Percentiles rank a stretch among this genome's conserved stretches.
These are phyloP conservation scores for Lagenidium giganteum DNA, from an alignment of 352 stramenopile species.

Conservation along the genomic window DNA sequence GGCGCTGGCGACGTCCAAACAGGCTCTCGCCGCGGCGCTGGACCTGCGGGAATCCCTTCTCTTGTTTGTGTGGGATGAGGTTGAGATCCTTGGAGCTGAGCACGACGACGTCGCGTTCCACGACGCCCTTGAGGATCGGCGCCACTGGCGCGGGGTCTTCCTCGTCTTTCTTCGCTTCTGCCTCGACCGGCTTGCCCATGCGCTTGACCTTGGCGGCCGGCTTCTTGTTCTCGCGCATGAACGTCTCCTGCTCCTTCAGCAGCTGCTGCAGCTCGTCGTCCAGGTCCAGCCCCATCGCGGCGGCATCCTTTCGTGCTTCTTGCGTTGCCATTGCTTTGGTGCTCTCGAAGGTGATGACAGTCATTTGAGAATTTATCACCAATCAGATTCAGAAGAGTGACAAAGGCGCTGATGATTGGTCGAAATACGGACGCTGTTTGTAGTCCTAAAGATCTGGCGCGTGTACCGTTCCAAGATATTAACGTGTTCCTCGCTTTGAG, in stretches of 20 bases:
- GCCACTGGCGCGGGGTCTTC: too few relatives aligned
- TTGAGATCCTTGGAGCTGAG: constrained; percentile 28
- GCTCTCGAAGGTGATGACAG: too few relatives aligned
- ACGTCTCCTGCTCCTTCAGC: constrained; percentile 77
- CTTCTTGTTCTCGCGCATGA: constrained; percentile 49
- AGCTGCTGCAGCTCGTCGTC: constrained; percentile 75
- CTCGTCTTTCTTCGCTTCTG: constrained; percentile 7
- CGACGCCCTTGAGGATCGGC: constrained; percentile 46
- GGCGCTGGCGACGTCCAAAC: constrained; percentile 54
- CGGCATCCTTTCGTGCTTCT: constrained; percentile 6
- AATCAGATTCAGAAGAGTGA: too few relatives aligned
- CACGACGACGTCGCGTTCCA: constrained; percentile 52
- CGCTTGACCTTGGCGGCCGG: constrained; percentile 59
- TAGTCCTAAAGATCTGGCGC: constrained; percentile 1
- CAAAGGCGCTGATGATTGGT: too few relatives aligned
- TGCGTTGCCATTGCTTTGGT: too few relatives aligned
- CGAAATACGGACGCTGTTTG: too few relatives aligned
- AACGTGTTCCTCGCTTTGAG: not conserved
- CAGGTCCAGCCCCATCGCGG: constrained; percentile 37
- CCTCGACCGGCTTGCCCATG: constrained; percentile 2
- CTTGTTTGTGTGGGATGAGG: constrained; percentile 21
- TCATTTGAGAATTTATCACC: too few relatives aligned
- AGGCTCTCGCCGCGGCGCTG: constrained; percentile 55
- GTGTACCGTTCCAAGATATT: not conserved
- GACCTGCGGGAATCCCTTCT: constrained; percentile 55